Base-by-base conservation (phyloP, 1,284 basidiomycete genomes). In the Heterobasidion occidentale region DNA sequence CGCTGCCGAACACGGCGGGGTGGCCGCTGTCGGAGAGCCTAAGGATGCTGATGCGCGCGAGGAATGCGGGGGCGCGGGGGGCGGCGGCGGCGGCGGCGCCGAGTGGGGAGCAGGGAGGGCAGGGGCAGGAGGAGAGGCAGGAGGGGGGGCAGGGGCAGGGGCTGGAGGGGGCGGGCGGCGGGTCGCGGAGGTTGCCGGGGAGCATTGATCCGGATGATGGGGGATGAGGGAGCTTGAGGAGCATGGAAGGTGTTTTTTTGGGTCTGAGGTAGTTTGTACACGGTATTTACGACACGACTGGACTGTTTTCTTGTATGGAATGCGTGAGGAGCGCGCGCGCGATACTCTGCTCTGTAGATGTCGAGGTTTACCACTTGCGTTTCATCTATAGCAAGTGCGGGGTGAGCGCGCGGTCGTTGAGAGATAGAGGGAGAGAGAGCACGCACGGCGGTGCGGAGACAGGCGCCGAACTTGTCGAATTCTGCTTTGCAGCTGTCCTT, bases 401-500 rank as follows among this genome's bases (percentile, higher is more conserved):
- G 38, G 11, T 42, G 27, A 27, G 27, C 27, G 27, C 27, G 27
- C 27, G 27, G 27, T 27, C 27, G 27, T 27, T 0, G 27, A 27
- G 27, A 27, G 27, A 6, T 5, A 27, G 27, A 27, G 27, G 27
- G 27, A 4, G 27, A 54, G 62, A 47, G n/a, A 49, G 36, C 12
- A 73, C 79, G 59, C 62, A 92, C 90, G 56, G 84, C 82, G 62
- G 81, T 75, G 50, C 83, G 81, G 48, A 93, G 67, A 68, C 91
- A 94, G 49, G 78, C 71, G 38, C 83, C 84, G 66, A 94, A 94
- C 60, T 79, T 79, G 7, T 76, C 76, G 61, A 93, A 94, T 68
- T 94, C 90, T 12, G 80, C 78, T 57, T 83, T 81, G 71, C 92
- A 94, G 56, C 80, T 78, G 64, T 91, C 88, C 68, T 86, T 86